Conservation (phyloP, 2,329 filamentous ascomycete genomes). For the Ceratocystiopsis brevicomis region DNA sequence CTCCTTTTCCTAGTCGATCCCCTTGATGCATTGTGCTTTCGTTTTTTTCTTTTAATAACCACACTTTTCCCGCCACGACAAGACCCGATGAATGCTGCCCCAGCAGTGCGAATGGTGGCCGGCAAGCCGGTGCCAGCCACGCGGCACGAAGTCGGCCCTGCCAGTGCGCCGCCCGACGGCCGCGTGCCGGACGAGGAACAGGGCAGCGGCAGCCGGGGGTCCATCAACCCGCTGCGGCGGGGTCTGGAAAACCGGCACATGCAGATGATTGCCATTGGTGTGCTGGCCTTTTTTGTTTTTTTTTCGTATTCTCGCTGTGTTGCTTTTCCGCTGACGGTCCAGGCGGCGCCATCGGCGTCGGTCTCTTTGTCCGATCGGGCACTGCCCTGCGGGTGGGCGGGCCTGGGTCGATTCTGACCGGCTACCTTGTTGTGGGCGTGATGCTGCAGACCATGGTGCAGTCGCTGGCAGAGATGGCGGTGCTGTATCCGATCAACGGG, state of each 20-base stretch:
- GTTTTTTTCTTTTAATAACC: too few species aligned
- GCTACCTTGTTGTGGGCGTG: constrained; percentile 35
- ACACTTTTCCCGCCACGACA: too few species aligned
- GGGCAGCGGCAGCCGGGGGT: too few species aligned
- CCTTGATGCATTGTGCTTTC: too few species aligned
- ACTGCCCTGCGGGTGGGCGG: constrained; percentile 40
- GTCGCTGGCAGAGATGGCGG: constrained; percentile 40
- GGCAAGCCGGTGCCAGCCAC: too few species aligned
- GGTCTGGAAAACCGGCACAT: constrained; percentile 22
- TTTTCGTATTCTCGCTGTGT: too few species aligned
- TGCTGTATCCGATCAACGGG: constrained; percentile 40
- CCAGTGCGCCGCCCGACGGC: too few species aligned
- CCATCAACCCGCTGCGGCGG: constrained; percentile 14
- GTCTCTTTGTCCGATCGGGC: constrained; percentile 53
- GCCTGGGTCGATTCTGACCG: constrained; percentile 29
- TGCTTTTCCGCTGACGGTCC: background rate
- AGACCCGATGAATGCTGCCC: too few species aligned
- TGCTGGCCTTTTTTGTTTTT: background rate
- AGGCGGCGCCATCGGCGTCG: constrained; percentile 29
- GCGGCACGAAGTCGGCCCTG: too few species aligned
- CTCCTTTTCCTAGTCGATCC: too few species aligned
- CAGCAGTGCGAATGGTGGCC: too few species aligned
- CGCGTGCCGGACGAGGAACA: too few species aligned
- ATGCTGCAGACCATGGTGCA: constrained; percentile 41
- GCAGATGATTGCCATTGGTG: constrained; percentile 29